Evolutionary conservation across 192 early-diverging fungal species (phyloP).

Genomic region (Coemansia sp.): DNA sequence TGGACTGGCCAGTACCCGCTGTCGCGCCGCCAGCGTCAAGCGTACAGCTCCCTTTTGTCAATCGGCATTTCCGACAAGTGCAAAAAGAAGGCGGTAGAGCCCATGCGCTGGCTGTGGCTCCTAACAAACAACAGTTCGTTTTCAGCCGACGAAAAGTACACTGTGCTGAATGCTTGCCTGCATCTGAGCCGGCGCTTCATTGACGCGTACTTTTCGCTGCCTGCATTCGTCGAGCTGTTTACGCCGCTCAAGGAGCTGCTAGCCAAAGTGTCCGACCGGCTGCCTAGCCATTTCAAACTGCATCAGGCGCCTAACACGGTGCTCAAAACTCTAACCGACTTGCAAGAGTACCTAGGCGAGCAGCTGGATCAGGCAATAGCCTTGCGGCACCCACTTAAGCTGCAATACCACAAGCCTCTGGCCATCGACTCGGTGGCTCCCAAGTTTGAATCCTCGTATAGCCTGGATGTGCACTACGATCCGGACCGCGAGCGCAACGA

Average conservation of each 20-base stretch:
- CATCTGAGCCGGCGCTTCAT: conserved; percentile 19
- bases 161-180: conserved; percentile 24
- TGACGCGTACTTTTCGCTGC: conserved; percentile 59
- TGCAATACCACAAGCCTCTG: conserved; percentile 85
- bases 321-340: neutral
- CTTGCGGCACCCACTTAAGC: conserved; percentile 66
- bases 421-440: conserved; percentile 85
- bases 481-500: conserved; percentile 75
- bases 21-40: conserved; percentile 33
- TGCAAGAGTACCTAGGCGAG: conserved; percentile 51
- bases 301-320: conserved; percentile 29
- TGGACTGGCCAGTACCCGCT: conserved; percentile 34
- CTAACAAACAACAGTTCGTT: neutral
- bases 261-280: conserved; percentile 17
- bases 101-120: conserved; percentile 43
- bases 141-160: conserved; percentile 21
- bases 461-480: conserved; percentile 81
- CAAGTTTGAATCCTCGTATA: conserved; percentile 90
- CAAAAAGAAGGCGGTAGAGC: neutral
- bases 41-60: conserved; percentile 10
- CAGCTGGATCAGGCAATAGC: conserved; percentile 56
- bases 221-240: conserved; percentile 69
- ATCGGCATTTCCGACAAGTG: conserved; percentile 14
- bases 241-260: conserved; percentile 27
- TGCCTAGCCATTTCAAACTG: conserved; percentile 25